Base-by-base conservation (phyloP, 192 early-diverging fungal genomes). In the Phycomyces nitens region DNA sequence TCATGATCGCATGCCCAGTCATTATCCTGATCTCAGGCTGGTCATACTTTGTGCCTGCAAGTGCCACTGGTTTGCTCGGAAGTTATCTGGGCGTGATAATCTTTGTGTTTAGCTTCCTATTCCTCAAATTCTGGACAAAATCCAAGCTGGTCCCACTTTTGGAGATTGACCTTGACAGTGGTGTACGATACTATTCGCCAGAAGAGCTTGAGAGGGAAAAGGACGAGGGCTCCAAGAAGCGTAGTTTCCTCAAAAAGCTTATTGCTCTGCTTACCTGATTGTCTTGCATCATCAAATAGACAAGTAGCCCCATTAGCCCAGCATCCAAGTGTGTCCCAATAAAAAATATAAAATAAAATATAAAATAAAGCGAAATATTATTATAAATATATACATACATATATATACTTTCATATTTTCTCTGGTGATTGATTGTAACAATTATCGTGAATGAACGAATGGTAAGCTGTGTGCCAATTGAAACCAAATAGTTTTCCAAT, bases 41-140 rank as follows among this genome's bases (percentile, higher is more conserved):
- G 64, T 72, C 70, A 7, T 72, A 66, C 23, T 72, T 72, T 44
- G 59, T 62, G 26, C 70, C 70, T 11, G 53, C 70, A 9, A 49
- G 50, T 50, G 41, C 70, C 11, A 55, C 56, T 12, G 70, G 70
- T 8, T 38, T 72, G 1, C 59, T 72, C 14, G 70, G 70, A 18
- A 66, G 44, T 39, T 72, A 72, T 51, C 57, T 29, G 3, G 70
- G 70, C 16, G 5, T 53, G 9, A 39, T 72, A 2, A 40, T 72
- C 42, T 60, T 43, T 21, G 29, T 72, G n/a, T 12, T 24, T 63
- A 59, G 59, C 2, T 62, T 66, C 6, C 0, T 72, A 12, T 34
- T 62, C 5, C 34, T 53, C 14, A 66, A 62, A 38, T 18, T 61
- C 1, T 72, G 65, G 64, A 66, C 59, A 22, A 72, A 66, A 34